These are phyloP conservation scores for Oryza longistaminata DNA, from an alignment of 176 grass and related monocot species.

Conservation along the genomic window DNA sequence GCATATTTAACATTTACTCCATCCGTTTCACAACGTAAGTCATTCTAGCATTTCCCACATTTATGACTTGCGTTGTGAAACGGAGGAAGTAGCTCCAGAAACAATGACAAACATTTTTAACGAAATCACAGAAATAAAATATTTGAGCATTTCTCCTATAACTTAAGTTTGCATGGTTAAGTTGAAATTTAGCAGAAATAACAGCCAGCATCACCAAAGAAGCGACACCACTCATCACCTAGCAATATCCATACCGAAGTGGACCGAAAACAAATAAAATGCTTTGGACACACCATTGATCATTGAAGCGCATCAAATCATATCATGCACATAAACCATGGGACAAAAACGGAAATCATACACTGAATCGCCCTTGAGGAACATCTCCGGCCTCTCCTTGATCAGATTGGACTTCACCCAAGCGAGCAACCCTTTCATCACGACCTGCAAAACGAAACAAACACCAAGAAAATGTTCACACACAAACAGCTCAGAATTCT, in stretches of 20 bases:
- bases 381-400: constrained; percentile 97
- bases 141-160: not conserved
- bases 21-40: no score
- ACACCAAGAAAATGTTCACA: not conserved
- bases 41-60: no score
- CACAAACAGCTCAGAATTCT: not conserved
- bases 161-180: not conserved
- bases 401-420: constrained; percentile 91
- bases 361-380: constrained; percentile 83
- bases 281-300: not conserved
- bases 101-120: not conserved
- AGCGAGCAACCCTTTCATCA: constrained; percentile 55
- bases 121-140: not conserved
- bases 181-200: not conserved
- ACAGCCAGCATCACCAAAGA: not conserved
- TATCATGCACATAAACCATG: not conserved
- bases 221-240: no score
- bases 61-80: no score
- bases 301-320: not conserved
- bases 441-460: constrained; percentile 34
- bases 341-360: constrained; percentile 32
- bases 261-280: not conserved
- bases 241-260: not conserved
- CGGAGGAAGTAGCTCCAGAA: not conserved
- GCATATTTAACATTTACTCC: not conserved